Percentiles rank a stretch among this genome's conserved stretches.
Evolutionary conservation across 768 basidiomycete genomes (phyloP).

Genomic region (Trametes cubensis): DNA sequence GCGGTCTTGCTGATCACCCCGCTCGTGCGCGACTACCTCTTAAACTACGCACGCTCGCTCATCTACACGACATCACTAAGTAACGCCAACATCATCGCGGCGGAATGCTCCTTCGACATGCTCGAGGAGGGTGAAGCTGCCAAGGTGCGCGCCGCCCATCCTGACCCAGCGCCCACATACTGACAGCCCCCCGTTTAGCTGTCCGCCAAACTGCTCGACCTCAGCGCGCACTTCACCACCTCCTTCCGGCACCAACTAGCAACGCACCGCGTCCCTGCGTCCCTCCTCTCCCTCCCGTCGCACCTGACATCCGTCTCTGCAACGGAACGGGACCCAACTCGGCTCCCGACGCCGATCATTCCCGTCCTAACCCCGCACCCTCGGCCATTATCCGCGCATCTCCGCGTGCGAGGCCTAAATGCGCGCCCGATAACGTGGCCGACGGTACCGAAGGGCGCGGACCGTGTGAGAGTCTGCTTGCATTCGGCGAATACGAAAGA

Average conservation of each 20-base stretch:
- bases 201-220: constrained; percentile 43
- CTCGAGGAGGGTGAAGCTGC: constrained; percentile 68
- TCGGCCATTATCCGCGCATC: constrained; percentile 71
- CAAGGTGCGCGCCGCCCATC: constrained; percentile 40
- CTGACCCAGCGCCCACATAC: constrained; percentile 32
- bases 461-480: constrained; percentile 87
- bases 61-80: constrained; percentile 91
- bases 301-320: constrained; percentile 31
- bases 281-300: constrained; percentile 36
- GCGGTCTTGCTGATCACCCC: constrained; percentile 78
- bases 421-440: constrained; percentile 84
- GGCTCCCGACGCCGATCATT: constrained; percentile 73
- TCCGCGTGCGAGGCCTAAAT: constrained; percentile 55
- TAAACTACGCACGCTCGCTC: constrained; percentile 90
- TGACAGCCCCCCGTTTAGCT: constrained; percentile 28
- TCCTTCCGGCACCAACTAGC: constrained; percentile 35
- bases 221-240: constrained; percentile 45
- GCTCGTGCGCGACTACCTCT: constrained; percentile 77
- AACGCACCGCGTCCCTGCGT: constrained; percentile 29
- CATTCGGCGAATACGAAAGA: constrained; percentile 71
- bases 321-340: constrained; percentile 30
- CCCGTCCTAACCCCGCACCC: constrained; percentile 81
- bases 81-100: constrained; percentile 73
- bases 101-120: constrained; percentile 79
- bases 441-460: constrained; percentile 85